Evolutionary conservation across 164 flowering plant species (phyloP).

Genomic region (Malania oleifera): DNA sequence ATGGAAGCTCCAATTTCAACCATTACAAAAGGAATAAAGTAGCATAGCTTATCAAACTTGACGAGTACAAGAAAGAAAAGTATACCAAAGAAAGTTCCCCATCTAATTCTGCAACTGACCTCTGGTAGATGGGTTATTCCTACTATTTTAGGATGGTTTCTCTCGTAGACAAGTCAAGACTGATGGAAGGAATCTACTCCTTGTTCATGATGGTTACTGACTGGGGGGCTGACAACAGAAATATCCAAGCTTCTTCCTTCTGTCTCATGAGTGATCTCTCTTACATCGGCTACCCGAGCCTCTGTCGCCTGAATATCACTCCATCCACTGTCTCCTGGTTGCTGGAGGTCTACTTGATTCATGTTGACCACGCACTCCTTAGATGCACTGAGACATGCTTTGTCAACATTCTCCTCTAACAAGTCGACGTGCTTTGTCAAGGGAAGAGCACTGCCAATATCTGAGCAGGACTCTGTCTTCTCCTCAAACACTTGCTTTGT

Average conservation of each 20-base stretch:
- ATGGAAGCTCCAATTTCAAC: too few relatives aligned
- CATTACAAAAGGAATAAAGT: too few relatives aligned
- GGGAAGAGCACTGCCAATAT: slow-evolving; percentile 30
- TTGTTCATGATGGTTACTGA: slow-evolving; percentile 35
- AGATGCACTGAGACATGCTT: slow-evolving; percentile 78
- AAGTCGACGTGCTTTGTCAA: slow-evolving; percentile 76
- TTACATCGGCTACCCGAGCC: slow-evolving; percentile 65
- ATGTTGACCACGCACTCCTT: slow-evolving; percentile 37
- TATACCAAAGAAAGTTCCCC: too few relatives aligned
- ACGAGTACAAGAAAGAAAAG: too few relatives aligned
- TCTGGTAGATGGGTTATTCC: too few relatives aligned
- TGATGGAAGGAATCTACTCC: slow-evolving; percentile 37
- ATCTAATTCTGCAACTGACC: too few relatives aligned
- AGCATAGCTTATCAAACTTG: too few relatives aligned
- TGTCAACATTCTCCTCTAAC: slow-evolving; percentile 78
- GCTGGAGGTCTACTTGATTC: slow-evolving; percentile 35
- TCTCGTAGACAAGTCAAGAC: too few relatives aligned
- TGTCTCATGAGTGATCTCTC: slow-evolving; percentile 66
- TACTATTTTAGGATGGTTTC: too few relatives aligned
- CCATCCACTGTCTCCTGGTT: slow-evolving; percentile 71
- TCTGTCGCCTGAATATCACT: slow-evolving; percentile 78
- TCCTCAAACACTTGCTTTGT: slow-evolving; percentile 65
- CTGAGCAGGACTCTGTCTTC: slow-evolving; percentile 56
- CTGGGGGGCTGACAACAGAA: slow-evolving; percentile 55
- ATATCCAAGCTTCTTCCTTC: slow-evolving; percentile 74